Conservation (phyloP, 441 rosid genomes). For the Biscutella laevigata region DNA sequence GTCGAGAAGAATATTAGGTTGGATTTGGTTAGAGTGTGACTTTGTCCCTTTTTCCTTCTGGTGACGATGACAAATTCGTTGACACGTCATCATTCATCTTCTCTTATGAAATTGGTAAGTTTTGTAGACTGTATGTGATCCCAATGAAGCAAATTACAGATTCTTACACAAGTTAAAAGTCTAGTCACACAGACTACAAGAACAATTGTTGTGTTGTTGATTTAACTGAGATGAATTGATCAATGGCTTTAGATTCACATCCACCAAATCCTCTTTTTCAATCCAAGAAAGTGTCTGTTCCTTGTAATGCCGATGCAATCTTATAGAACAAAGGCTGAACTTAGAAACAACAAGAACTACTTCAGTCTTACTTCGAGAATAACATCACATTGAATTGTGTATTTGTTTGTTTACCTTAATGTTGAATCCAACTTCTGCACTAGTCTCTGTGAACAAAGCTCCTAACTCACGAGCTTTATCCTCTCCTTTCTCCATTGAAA, state of each 20-base stretch:
- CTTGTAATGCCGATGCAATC: constrained; percentile 50
- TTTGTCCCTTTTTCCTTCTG: constrained; percentile 5
- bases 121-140: background rate
- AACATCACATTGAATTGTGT: background rate
- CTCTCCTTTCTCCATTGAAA: constrained; percentile 57
- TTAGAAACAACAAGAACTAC: background rate
- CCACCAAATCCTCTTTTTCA: constrained; percentile 43
- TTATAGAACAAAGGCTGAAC: constrained; percentile 48
- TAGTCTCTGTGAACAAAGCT: constrained; percentile 63
- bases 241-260: constrained; percentile 34
- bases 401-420: constrained; percentile 35
- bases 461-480: constrained; percentile 49
- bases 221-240: constrained; percentile 7
- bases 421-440: constrained; percentile 71
- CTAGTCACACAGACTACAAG: constrained; percentile 4
- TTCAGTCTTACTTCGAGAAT: background rate
- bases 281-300: constrained; percentile 32
- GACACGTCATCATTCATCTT: constrained; percentile 12
- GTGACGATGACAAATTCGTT: constrained; percentile 3
- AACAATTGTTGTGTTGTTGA: constrained; percentile 5
- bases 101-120: background rate
- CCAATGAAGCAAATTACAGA: background rate
- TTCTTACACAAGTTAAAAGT: background rate
- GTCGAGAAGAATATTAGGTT: constrained; percentile 12
- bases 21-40: constrained; percentile 18